Conservation (phyloP, 2,329 filamentous ascomycete genomes). For the Huntiella decipiens region DNA sequence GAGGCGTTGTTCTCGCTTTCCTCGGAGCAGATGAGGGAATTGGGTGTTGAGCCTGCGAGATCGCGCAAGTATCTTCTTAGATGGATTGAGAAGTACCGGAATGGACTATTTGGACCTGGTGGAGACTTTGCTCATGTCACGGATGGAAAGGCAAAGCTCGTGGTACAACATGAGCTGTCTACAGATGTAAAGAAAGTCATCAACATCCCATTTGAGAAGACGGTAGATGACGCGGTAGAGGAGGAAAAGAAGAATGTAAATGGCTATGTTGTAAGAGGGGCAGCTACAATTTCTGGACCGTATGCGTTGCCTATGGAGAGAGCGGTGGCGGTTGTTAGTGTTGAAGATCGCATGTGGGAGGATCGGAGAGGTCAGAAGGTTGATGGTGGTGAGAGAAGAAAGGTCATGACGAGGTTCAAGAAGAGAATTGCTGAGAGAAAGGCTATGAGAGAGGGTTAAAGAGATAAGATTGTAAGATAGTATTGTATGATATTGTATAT, state of each 20-base stretch:
- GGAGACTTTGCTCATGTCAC: conserved; percentile 61
- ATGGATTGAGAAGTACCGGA: conserved; percentile 72
- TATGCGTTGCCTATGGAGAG: conserved; percentile 49
- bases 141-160: conserved; percentile 32
- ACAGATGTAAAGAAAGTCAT: conserved; percentile 33
- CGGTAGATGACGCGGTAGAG: conserved; percentile 14
- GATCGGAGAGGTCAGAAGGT: conserved; percentile 73
- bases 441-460: conserved; percentile 35
- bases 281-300: conserved; percentile 54
- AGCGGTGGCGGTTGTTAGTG: conserved; percentile 43
- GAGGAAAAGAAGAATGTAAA: conserved; percentile 27
- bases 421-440: conserved; percentile 60
- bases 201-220: conserved; percentile 31
- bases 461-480: conserved; percentile 16
- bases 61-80: conserved; percentile 66
- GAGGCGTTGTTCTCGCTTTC: conserved; percentile 70
- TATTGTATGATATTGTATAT: not conserved
- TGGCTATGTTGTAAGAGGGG: conserved; percentile 49
- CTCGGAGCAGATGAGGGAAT: conserved; percentile 57
- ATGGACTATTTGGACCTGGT: conserved; percentile 59
- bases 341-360: conserved; percentile 88
- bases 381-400: conserved; percentile 85
- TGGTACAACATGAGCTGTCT: conserved; percentile 19
- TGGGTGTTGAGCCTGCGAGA: conserved; percentile 74
- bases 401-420: conserved; percentile 73